Evolutionary conservation across 331 rosid genomes (phyloP).

Genomic region (Pyracantha coccinea): DNA sequence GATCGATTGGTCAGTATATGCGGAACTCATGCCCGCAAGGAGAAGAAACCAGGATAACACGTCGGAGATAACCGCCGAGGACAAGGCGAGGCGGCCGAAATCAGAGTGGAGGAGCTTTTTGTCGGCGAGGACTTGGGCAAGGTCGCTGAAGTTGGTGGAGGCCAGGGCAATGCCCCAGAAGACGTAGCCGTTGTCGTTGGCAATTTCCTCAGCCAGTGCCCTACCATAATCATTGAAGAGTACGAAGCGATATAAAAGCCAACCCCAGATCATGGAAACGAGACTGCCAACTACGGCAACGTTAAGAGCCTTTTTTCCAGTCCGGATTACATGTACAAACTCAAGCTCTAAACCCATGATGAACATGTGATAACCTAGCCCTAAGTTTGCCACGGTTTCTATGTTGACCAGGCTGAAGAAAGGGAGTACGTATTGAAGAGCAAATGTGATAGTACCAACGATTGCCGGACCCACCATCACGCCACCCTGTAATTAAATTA

Average conservation of each 20-base stretch:
- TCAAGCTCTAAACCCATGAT: constrained; percentile 50
- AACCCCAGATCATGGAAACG: constrained; percentile 29
- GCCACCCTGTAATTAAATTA: constrained; percentile 16
- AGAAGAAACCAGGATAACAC: constrained; percentile 31
- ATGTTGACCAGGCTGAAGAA: background rate
- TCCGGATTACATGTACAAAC: constrained; percentile 18
- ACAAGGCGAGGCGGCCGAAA: constrained; percentile 42
- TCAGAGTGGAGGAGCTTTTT: constrained; percentile 52
- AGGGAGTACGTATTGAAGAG: constrained; percentile 8
- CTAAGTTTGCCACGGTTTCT: constrained; percentile 34
- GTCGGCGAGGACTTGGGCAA: constrained; percentile 28
- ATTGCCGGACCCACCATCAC: constrained; percentile 27
- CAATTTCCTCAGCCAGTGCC: background rate
- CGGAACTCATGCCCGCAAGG: background rate
- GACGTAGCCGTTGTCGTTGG: background rate
- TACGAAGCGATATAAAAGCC: constrained; percentile 18
- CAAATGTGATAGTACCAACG: background rate
- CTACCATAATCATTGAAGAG: background rate
- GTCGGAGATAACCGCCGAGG: constrained; percentile 47
- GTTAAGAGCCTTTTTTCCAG: constrained; percentile 26
- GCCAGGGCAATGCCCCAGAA: constrained; percentile 21
- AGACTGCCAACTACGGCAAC: constrained; percentile 19
- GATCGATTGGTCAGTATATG: too few species aligned
- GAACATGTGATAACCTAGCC: constrained; percentile 43
- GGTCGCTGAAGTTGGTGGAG: constrained; percentile 15